Conservation (phyloP, 257 asterid genomes). For the Salvia miltiorrhiza region DNA sequence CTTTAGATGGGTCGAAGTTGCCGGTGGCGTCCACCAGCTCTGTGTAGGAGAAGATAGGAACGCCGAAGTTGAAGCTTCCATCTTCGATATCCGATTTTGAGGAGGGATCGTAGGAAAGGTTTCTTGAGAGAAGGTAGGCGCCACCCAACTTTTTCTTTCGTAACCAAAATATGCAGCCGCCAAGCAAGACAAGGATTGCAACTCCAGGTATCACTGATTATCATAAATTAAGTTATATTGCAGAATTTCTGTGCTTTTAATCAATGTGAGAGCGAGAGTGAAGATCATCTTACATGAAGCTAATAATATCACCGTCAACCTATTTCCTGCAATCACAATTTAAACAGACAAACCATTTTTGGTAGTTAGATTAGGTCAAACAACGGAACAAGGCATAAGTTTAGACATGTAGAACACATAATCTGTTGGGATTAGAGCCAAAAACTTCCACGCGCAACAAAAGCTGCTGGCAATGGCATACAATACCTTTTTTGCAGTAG, state of each 20-base stretch:
- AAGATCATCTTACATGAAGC: conserved; percentile 18
- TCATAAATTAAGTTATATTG: background rate
- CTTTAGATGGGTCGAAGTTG: conserved; percentile 51
- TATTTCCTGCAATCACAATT: conserved; percentile 11
- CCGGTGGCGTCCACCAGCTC: conserved; percentile 62
- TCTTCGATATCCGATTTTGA: conserved; percentile 38
- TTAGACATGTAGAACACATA: background rate
- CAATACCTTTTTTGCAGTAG: conserved; percentile 31
- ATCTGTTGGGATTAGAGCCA: background rate
- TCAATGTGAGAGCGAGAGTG: background rate
- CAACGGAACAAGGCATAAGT: background rate
- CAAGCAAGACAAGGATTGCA: background rate
- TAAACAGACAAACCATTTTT: background rate
- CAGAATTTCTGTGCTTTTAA: too few relatives aligned
- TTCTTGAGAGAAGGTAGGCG: conserved; percentile 34
- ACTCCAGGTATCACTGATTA: conserved; percentile 34
- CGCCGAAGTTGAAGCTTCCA: conserved; percentile 41
- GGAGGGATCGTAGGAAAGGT: conserved; percentile 36
- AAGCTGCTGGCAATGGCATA: too few relatives aligned
- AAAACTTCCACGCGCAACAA: too few relatives aligned
- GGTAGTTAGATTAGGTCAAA: background rate
- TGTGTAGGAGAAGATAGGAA: conserved; percentile 57
- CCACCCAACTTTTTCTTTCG: conserved; percentile 30
- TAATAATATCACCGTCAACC: background rate
- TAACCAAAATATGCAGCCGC: conserved; percentile 16